Conservation (phyloP, 2,329 filamentous ascomycete species). For the Alternaria sp. region DNA sequence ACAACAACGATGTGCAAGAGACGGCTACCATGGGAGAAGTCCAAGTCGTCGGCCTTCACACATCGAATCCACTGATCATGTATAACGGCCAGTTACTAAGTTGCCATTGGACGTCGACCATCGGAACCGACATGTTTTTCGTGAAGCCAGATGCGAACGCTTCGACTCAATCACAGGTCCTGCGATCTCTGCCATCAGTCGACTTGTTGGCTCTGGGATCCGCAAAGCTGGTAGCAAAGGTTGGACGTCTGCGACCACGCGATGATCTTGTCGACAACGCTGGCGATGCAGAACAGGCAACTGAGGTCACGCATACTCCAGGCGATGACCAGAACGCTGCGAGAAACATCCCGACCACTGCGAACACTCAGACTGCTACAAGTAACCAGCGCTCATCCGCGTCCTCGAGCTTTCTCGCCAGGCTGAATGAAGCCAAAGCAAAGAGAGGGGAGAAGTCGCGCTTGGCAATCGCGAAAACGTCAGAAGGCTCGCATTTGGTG, state of each 20-base stretch:
- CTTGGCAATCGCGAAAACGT: slow-evolving; percentile 26
- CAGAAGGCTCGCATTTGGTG: slow-evolving; percentile 27
- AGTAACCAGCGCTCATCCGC: slow-evolving; percentile 17
- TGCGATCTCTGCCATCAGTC: slow-evolving; percentile 65
- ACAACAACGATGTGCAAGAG: slow-evolving; percentile 15
- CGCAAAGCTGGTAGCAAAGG: slow-evolving; percentile 73
- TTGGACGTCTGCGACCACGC: slow-evolving; percentile 63
- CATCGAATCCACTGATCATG: slow-evolving; percentile 76
- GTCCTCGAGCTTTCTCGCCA: slow-evolving; percentile 52
- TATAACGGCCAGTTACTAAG: slow-evolving; percentile 82
- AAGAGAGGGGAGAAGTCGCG: slow-evolving; percentile 50
- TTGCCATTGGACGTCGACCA: slow-evolving; percentile 81
- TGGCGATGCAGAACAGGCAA: slow-evolving; percentile 6
- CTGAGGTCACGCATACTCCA: slow-evolving; percentile 8
- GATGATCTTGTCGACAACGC: slow-evolving; percentile 34
- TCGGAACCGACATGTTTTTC: slow-evolving; percentile 86
- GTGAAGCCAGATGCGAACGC: slow-evolving; percentile 43
- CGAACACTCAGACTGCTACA: slow-evolving; percentile 5
- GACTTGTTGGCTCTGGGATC: slow-evolving; percentile 77
- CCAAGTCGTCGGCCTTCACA: slow-evolving; percentile 86
- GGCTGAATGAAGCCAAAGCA: slow-evolving; percentile 53
- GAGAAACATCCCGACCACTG: neutral
- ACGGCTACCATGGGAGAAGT: slow-evolving; percentile 57
- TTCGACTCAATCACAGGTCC: slow-evolving; percentile 47
- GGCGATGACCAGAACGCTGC: neutral